Conservation (phyloP, 2,329 filamentous ascomycete species). For the Xylariaceae sp. region DNA sequence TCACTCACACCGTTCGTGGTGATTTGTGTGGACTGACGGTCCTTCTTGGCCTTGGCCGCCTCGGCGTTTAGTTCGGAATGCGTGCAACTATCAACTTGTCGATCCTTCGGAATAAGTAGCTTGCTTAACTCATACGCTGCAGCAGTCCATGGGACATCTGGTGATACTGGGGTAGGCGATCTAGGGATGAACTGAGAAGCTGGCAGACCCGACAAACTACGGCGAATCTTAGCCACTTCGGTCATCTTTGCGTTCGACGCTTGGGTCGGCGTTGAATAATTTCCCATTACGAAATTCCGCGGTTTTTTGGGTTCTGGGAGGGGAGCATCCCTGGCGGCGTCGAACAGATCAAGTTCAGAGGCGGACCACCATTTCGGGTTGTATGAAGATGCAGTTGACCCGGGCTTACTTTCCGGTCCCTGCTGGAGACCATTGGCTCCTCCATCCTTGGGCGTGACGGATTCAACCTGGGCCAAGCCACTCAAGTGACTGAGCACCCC, state of each 20-base stretch:
- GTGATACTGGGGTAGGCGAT: conserved; percentile 61
- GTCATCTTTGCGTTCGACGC: conserved; percentile 78
- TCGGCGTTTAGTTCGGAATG: conserved; percentile 73
- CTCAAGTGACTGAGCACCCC: conserved; percentile 87
- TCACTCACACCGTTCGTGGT: conserved; percentile 31
- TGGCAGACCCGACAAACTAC: conserved; percentile 54
- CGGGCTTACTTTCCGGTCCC: conserved; percentile 53
- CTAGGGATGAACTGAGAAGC: conserved; percentile 35
- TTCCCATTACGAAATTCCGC: conserved; percentile 55
- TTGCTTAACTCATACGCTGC: conserved; percentile 80
- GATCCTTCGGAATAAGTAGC: conserved; percentile 68
- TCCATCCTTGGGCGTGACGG: conserved; percentile 35
- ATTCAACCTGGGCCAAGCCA: conserved; percentile 62
- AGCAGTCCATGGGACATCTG: conserved; percentile 78
- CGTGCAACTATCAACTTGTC: conserved; percentile 69
- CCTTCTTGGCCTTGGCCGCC: conserved; percentile 56
- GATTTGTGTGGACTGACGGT: conserved; percentile 54
- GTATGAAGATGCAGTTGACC: conserved; percentile 44
- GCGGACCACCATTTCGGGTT: conserved; percentile 68
- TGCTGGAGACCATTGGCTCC: conserved; percentile 43
- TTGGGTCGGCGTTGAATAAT: conserved; percentile 82
- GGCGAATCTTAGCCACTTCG: conserved; percentile 58
- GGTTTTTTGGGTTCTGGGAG: conserved; percentile 47
- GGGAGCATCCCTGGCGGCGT: conserved; percentile 50
- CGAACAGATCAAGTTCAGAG: conserved; percentile 62